phyloP scores from a whole-genome alignment of 257 asterid genomes.

The Salvia rosmarinus region DNA sequence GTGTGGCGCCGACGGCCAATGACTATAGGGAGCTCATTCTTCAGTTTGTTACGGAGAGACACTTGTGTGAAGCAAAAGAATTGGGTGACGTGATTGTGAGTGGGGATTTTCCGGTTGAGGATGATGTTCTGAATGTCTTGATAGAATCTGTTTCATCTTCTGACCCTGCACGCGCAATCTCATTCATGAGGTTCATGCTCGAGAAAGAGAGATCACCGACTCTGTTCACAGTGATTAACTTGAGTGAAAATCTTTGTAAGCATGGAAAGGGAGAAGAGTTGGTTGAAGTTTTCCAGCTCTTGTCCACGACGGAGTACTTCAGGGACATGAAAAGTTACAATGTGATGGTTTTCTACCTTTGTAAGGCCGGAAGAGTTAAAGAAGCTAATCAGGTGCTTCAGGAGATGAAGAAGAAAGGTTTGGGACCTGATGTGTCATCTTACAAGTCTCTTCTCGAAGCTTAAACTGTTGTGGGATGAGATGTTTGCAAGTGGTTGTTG shows the following conservation, averaged over 20 bases:
- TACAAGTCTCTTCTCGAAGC: slow-evolving; percentile 83
- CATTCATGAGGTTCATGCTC: slow-evolving; percentile 74
- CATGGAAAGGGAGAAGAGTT: slow-evolving; percentile 56
- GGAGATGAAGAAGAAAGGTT: slow-evolving; percentile 83
- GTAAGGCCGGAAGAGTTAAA: slow-evolving; percentile 65
- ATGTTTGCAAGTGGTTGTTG: slow-evolving; percentile 82
- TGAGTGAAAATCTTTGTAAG: slow-evolving; percentile 72
- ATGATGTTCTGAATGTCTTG: slow-evolving; percentile 68
- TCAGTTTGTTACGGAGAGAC: slow-evolving; percentile 64
- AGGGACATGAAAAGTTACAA: slow-evolving; percentile 57
- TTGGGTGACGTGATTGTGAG: slow-evolving; percentile 70
- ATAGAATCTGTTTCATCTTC: slow-evolving; percentile 68
- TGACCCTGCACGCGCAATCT: slow-evolving; percentile 58
- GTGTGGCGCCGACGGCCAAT: slow-evolving; percentile 76
- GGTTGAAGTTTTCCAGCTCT: slow-evolving; percentile 56
- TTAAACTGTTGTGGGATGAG: slow-evolving; percentile 88
- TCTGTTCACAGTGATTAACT: slow-evolving; percentile 56
- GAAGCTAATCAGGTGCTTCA: slow-evolving; percentile 71
- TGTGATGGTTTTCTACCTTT: slow-evolving; percentile 65
- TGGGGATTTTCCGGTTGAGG: slow-evolving; percentile 80
- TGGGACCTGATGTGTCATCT: slow-evolving; percentile 57
- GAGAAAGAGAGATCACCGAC: slow-evolving; percentile 58
- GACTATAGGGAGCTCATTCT: slow-evolving; percentile 64
- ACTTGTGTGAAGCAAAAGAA: slow-evolving; percentile 65
- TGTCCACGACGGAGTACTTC: slow-evolving; percentile 61